Evolutionary conservation across 2,329 filamentous ascomycete species (phyloP).

Genomic region (Penicillium hesseltinei): DNA sequence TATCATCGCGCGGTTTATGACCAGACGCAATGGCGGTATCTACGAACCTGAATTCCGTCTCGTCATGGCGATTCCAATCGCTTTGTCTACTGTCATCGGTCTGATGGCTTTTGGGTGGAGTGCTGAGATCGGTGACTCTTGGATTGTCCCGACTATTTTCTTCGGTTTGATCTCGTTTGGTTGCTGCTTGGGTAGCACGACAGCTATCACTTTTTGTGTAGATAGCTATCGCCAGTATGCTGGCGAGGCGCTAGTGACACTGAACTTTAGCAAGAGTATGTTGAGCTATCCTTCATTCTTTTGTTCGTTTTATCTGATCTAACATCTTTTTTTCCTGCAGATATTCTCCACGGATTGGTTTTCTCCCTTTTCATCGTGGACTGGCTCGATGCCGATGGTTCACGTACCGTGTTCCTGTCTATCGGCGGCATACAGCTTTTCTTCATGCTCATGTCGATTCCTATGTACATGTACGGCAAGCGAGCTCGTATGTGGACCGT

Average conservation of each 20-base stretch:
- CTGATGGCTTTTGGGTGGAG: constrained; percentile 98
- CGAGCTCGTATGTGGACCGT: constrained; percentile 92
- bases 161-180: constrained; percentile 92
- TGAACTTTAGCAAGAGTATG: constrained; percentile 87
- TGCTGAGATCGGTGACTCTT: constrained; percentile 68
- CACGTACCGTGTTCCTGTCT: constrained; percentile 75
- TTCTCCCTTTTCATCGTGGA: constrained; percentile 84
- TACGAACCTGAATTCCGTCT: constrained; percentile 94
- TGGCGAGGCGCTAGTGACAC: constrained; percentile 86
- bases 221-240: constrained; percentile 93
- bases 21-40: constrained; percentile 81
- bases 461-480: constrained; percentile 95
- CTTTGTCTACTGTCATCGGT: constrained; percentile 74
- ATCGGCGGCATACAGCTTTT: constrained; percentile 83
- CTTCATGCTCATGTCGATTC: constrained; percentile 71
- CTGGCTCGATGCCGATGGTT: constrained; percentile 75
- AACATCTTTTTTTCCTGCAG: constrained; percentile 29
- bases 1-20: constrained; percentile 76
- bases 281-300: constrained; percentile 10
- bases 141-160: constrained; percentile 91
- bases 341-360: constrained; percentile 83
- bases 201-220: constrained; percentile 88
- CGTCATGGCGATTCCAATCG: constrained; percentile 79
- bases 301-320: neutral
- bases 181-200: constrained; percentile 85